Evolutionary conservation across 352 stramenopile genomes (phyloP), one percentile per base, ranked within the genome.

Genomic region (Phytopythium montanum): DNA sequence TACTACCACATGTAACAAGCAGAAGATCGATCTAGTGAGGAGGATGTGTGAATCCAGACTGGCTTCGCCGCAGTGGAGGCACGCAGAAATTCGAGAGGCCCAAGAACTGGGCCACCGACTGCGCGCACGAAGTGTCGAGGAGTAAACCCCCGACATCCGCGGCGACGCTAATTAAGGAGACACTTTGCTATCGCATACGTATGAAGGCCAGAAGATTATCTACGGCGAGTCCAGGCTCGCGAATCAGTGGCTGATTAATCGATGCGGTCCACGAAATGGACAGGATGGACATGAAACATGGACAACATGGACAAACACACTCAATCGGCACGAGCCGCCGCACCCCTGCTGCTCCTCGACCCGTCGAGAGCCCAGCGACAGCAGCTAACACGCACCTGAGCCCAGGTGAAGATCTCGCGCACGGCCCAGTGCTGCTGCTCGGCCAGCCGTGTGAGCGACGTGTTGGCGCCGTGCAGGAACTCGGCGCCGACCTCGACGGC

Each of bases 211-310:
- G 61, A 77, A 90, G 81, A 87, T 90, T 80, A 92, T 69, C 31
- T 68, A 61, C 52, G 25, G 44, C 44, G 44, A 51, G 23, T 14
- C 9, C 19, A 25, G 13, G 44, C 44, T 49, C 59, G 68, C 56
- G 55, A 80, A 90, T 85, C 80, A 86, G 69, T 85, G 84, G 84
- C 84, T 94, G 84, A 94, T 94, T 92, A 94, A 92, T 94, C 79
- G 84, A 89, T 94, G 84, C 84, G 68, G 39, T 44, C 31, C 52
- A 18, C 8, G 65, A 3, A 54, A 63, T 41, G 45, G 28, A 50
- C n/a, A 57, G 23, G 56, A 10, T 42, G 13, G 66, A 25, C 68
- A 21, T 56, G 55, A 64, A 42, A 50, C 23, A 46, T 13, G 39
- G 14, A 38, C 55, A 49, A 54, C 51, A 49, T 14, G 58, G 14